Base-by-base conservation (phyloP, 1,139 yeast species). In the Nakaseomyces sp. region DNA sequence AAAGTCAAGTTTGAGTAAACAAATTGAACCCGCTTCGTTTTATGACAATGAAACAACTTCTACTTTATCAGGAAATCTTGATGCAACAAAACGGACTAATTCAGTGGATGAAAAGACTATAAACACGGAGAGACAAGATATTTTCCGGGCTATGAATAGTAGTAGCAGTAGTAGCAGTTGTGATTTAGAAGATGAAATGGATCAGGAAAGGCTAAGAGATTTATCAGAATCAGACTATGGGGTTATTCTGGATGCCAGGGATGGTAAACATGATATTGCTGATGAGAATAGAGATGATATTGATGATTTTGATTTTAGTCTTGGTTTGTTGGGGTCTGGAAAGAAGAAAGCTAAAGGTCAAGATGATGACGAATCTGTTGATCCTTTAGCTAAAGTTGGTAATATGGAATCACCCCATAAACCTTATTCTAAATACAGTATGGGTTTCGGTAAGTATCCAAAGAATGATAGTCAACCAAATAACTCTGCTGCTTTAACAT, bases 401-500 rank as follows among this genome's bases (percentile, higher is more conserved):
- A 41, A 36, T 19, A 19, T 41, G 1, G 46, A 46, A 10, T 37
- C 43, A 16, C 40, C 50, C 15, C 22, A 47, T 18, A 43, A 45
- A 31, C 40, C 36, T 5, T 30, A 32, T 19, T 40, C 32, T 28
- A 47, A 37, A 30, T 22, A 20, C 30, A 41, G 47, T 15, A 35
- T 35, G 19, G 41, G 33, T 22, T 39, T 36, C 25, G 41, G 41
- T 41, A 47, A 43, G 28, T 37, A 31, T 10, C 20, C 42, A n/a
- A 47, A 37, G 30, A 50, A 54, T 19, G 49, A 47, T 28, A 43
- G 43, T 16, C 37, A 44, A 17, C 32, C 58, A n/a, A 43, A 43
- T 36, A 45, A 44, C 12, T 48, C 15, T 46, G 55, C 42, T 42
- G 56, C 44, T 40, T 63, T 54, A 26, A 75, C 80, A 1, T 59